Evolutionary conservation across 805 yeast genomes (phyloP).

Genomic region (Ogataea degrootiae): DNA sequence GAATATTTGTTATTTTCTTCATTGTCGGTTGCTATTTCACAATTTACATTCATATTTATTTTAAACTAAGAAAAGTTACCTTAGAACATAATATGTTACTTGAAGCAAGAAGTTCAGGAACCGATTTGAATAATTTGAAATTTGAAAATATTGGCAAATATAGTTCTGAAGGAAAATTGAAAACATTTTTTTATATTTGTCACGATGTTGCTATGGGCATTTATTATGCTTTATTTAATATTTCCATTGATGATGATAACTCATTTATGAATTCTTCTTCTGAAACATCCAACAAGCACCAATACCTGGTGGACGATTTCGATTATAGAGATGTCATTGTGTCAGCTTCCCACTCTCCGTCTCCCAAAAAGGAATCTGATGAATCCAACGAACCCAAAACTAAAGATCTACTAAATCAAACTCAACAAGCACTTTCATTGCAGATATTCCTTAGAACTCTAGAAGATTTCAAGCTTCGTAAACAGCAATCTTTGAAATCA

Average conservation of each 20-base stretch:
- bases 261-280: constrained; percentile 3
- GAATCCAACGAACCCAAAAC: no score
- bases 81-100: constrained; percentile 9
- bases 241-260: constrained; percentile 4
- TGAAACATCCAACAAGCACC: neutral
- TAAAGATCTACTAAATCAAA: neutral
- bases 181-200: neutral
- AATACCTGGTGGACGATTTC: neutral
- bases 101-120: neutral
- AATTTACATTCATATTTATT: constrained; percentile 16
- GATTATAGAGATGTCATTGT: constrained; percentile 2
- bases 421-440: constrained; percentile 6
- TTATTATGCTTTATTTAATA: constrained; percentile 12
- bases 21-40: constrained; percentile 15
- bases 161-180: neutral
- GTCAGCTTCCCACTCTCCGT: no score
- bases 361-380: no score
- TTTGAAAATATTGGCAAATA: neutral
- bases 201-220: constrained; percentile 11
- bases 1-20: constrained; percentile 8
- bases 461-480: constrained; percentile 15
- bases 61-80: constrained; percentile 7
- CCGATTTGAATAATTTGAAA: neutral
- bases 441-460: constrained; percentile 11
- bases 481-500: constrained; percentile 13